Evolutionary conservation across 1,139 yeast genomes (phyloP), one percentile per base, ranked within the genome.

Genomic region (Magnusiomyces magnusii): DNA sequence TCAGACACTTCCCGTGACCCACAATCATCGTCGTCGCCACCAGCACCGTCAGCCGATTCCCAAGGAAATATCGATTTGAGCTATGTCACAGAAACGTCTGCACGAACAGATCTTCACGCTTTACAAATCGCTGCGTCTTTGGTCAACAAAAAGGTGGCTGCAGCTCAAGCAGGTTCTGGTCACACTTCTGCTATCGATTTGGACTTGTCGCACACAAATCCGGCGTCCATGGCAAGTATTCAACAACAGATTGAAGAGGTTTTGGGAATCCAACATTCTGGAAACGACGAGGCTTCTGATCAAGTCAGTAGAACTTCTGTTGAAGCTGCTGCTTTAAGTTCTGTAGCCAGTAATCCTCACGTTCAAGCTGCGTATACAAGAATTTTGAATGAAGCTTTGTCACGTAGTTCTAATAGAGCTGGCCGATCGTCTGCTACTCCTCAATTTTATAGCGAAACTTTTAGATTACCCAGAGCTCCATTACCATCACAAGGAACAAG

Each of bases 91-190:
- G 51, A 47, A 47, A 50, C 31, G 13, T 24, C 41, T 44, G 54
- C 50, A 34, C 56, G 57, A 41, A 34, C 62, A 2, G 62, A 58
- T 47, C 57, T 60, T 13, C 53, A 57, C 47, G 58, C 58, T 49
- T 54, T 60, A 13, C 61, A 59, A 52, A 41, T 59, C 47, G 59
- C 59, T 17, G 62, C 57, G 7, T 52, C 55, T 15, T 25, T 52
- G 34, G 31, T 52, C 3, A 17, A 31, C 13, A 34, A 50, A 50
- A 50, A 50, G 15, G 49, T 25, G 23, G 53, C 53, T 17, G 24
- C 41, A 21, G 53, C 53, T 28, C 44, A 25, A 15, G 47, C 47
- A 39, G 55, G 31, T n/a, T 10, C 24, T 9, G 25, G 25, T 24
- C n/a, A 51, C 21, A 19, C 55, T 25, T 41, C 55, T 24, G 36